A percentile compares a stretch with the other conserved stretches of the same genome.
Conservation (phyloP, 164 flowering plant genomes). For the Amborella trichopoda region DNA sequence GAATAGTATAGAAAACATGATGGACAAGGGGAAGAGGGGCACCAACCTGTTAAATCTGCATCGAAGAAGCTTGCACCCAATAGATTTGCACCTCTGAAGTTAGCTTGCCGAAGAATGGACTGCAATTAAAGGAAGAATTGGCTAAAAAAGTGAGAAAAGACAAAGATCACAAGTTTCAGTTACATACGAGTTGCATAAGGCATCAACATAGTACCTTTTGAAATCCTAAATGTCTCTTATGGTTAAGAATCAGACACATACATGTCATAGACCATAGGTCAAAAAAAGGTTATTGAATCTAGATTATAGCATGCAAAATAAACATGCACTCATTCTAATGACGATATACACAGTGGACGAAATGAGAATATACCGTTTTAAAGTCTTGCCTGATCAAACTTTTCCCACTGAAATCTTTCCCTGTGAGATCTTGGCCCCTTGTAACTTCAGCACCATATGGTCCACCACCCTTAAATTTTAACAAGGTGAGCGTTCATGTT, state of each 20-base stretch:
- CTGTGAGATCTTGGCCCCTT: conserved; percentile 86
- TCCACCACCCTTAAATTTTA: conserved; percentile 71
- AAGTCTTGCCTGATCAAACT: conserved; percentile 86
- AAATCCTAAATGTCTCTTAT: too few relatives aligned
- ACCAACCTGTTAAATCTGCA: conserved; percentile 90
- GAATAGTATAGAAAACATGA: too few relatives aligned
- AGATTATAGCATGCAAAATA: too few relatives aligned
- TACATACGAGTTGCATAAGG: too few relatives aligned
- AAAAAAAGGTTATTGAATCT: too few relatives aligned
- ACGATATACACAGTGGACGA: not conserved
- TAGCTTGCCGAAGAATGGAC: conserved; percentile 88
- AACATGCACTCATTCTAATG: too few relatives aligned
- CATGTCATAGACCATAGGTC: too few relatives aligned
- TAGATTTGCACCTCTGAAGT: conserved; percentile 83
- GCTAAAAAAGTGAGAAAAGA: not conserved
- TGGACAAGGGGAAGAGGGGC: too few relatives aligned
- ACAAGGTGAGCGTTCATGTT: conserved; percentile 2
- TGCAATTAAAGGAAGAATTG: conserved; percentile 20
- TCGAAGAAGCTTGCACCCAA: conserved; percentile 97
- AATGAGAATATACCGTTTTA: conserved; percentile 51
- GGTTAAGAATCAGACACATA: too few relatives aligned
- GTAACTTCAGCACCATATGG: conserved; percentile 92
- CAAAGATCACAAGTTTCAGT: not conserved
- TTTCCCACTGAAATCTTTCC: conserved; percentile 89
- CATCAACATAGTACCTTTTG: too few relatives aligned